Evolutionary conservation across 2,329 filamentous ascomycete species (phyloP).

Genomic region (Plenodomus lindquistii): DNA sequence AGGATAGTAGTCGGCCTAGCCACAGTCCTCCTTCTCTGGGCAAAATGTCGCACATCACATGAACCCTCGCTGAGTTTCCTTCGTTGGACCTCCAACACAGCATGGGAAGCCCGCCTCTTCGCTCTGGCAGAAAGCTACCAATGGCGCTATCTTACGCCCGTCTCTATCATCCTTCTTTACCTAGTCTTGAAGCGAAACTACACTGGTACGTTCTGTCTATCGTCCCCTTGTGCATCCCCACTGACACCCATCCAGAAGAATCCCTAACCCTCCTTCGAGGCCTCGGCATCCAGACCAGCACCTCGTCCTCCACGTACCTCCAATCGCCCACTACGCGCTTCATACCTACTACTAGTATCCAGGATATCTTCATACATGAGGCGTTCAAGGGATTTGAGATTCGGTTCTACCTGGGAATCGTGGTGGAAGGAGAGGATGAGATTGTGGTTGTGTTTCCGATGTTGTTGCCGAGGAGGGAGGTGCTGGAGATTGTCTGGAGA

Average conservation of each 20-base stretch:
- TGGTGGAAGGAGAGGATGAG: conserved; percentile 85
- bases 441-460: conserved; percentile 94
- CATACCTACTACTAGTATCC: conserved; percentile 90
- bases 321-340: conserved; percentile 66
- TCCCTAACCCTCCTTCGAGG: conserved; percentile 86
- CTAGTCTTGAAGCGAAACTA: conserved; percentile 54
- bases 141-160: conserved; percentile 48
- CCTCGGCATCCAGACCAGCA: conserved; percentile 86
- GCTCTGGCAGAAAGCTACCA: conserved; percentile 45
- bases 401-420: conserved; percentile 82
- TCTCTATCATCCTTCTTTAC: conserved; percentile 48
- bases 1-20: conserved; percentile 50
- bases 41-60: conserved; percentile 23
- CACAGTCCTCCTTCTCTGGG: conserved; percentile 44
- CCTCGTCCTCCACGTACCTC: conserved; percentile 70
- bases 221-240: background rate
- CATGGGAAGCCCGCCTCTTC: conserved; percentile 26
- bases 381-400: conserved; percentile 93
- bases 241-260: conserved; percentile 62
- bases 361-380: conserved; percentile 93
- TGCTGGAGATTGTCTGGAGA: conserved; percentile 89
- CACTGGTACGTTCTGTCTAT: conserved; percentile 49
- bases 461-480: conserved; percentile 71
- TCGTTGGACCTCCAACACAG: conserved; percentile 7
- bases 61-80: conserved; percentile 5